phyloP scores from a whole-genome alignment of 495 filamentous ascomycete species.

The Mytilinidion resinicola region DNA sequence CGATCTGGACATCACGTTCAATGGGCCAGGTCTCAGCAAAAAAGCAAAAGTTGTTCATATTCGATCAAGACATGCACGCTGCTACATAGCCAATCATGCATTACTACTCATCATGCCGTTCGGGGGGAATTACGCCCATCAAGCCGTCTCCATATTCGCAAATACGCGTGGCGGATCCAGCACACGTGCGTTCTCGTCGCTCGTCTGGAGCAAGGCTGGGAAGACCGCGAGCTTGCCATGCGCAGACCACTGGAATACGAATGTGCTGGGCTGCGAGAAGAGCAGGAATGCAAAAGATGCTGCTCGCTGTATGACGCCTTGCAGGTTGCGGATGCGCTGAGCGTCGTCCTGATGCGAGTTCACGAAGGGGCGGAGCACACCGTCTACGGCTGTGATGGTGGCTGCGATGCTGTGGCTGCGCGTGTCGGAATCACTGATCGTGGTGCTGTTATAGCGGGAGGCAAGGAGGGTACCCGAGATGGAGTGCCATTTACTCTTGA shows the following conservation, averaged over 20 bases:
- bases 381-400: conserved; percentile 11
- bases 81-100: too few species aligned
- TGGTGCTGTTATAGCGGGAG: conserved; percentile 20
- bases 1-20: too few species aligned
- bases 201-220: conserved; percentile 29
- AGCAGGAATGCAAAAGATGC: conserved; percentile 31
- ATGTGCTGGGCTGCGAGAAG: conserved; percentile 34
- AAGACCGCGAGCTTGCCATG: conserved; percentile 25
- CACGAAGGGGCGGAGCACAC: conserved; percentile 24
- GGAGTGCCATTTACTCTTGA: conserved; percentile 30
- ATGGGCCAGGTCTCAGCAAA: too few species aligned
- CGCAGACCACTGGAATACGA: conserved; percentile 25
- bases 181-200: conserved; percentile 18
- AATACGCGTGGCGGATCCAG: conserved; percentile 7
- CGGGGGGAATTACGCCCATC: too few species aligned
- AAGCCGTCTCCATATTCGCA: conserved; percentile 4
- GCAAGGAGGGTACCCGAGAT: conserved; percentile 29
- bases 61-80: too few species aligned
- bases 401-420: conserved; percentile 10
- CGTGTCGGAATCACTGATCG: conserved; percentile 1
- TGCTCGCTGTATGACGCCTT: conserved; percentile 28
- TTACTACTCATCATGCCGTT: too few species aligned
- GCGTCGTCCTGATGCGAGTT: conserved; percentile 5
- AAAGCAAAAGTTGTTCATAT: too few species aligned
- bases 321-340: conserved; percentile 27